Base-by-base conservation (phyloP, 106 monocot genomes). In the Allium sativum region DNA sequence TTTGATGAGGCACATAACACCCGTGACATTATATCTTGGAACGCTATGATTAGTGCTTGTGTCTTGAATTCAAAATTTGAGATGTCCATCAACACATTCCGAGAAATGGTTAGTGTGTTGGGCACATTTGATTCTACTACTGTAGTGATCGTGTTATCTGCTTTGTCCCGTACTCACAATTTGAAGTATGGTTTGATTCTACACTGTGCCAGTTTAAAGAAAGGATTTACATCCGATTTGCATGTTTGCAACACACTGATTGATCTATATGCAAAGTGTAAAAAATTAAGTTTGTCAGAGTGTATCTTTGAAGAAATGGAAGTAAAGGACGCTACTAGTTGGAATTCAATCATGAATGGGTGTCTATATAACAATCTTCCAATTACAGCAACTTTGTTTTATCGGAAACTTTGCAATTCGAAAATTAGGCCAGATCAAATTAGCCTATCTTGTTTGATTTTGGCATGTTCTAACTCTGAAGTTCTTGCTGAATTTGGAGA, bases 211-310 rank as follows among this genome's bases (percentile, higher is more conserved):
- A 20, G 62, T 11, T 5, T 79, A 11, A 90, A 74, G 61, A 68
- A 68, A 61, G 22, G 72, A 43, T 52, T 79, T 16, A 21, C 45
- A 53, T 53, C 5, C 0, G 72, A 74, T 71, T 18, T 44, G 9
- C 42, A 15, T 19, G 54, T 82, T 52, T 74, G 76, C 48, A 85
- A 85, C 66, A 76, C 79, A 48, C 58, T 90, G 58, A 62, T 84
- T 21, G 72, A 77, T 65, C 76, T 90, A 73, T 90, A 85, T 60
- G 74, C 90, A 9, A 90, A 90, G 46, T 79, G 70, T 31, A 74
- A 1, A n/a, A 66, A 74, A 45, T 48, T 76, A 15, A 22, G 52
- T 48, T 69, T 72, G 9, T 71, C 85, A 0, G 77, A 74, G n/a
- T n/a, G 65, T 45, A 58, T 81, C 5, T 85, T 85, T 58, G 57